Base-by-base conservation (phyloP, 768 basidiomycete species). In the Amanita inopinata region DNA sequence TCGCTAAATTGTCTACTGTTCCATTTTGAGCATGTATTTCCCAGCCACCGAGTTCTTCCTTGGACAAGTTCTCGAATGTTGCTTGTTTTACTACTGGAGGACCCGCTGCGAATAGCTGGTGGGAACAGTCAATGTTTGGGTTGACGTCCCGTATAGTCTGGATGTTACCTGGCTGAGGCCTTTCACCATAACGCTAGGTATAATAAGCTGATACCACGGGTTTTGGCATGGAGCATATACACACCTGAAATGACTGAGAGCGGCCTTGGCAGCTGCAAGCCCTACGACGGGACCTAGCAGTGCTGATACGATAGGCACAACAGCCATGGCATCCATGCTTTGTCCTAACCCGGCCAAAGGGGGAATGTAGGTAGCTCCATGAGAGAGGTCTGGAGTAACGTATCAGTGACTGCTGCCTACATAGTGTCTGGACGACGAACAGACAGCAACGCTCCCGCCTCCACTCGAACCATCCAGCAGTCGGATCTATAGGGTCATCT, bases 401-500 rank as follows among this genome's bases (percentile, higher is more conserved):
- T 19, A 33, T 17, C 3, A 24, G 11, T 20, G 31, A 20, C 14
- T 2, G 10, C 18, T 12, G 19, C 8, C 24, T 10, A 8, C 9
- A 12, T 33, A 19, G 7, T 8, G 31, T 37, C 23, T 23, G 9
- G 10, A 7, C 28, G 2, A 47, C 59, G 15, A 43, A 64, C 65
- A 67, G 7, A 57, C 56, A 14, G 64, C 61, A 4, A 67, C 65
- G 34, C 64, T 65, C 44, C 64, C 65, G 25, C 65, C 65, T 28
- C 65, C 65, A 35, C 65, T 67, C 3, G 65, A 67, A 20, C 65
- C 65, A 49, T 67, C 65, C 23, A 67, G 50, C 4, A 67, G 56
- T 10, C 65, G 58, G 41, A 67, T 57, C 65, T 67, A 35, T 17
- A 24, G 1, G 17, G n/a, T n/a, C n/a, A n/a, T n/a, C n/a, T n/a